Percentiles rank a stretch among this genome's conserved stretches.
These are phyloP conservation scores for Solanum hybrid DNA, from an alignment of 305 asterid species.

Conservation along the genomic window DNA sequence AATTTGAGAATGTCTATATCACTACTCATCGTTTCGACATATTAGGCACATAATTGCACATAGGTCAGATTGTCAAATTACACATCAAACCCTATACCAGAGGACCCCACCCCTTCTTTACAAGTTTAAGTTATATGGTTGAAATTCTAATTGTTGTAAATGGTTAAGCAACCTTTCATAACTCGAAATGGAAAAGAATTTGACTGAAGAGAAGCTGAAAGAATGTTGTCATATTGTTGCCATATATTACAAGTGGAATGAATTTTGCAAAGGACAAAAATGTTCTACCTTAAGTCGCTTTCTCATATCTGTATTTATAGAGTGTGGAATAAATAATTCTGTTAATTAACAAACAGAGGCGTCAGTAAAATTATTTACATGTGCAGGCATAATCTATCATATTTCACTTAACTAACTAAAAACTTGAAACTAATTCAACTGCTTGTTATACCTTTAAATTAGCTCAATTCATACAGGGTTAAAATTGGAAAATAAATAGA, in stretches of 20 bases:
- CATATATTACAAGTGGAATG: background rate
- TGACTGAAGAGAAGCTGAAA: background rate
- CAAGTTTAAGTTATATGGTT: background rate
- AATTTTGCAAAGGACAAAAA: background rate
- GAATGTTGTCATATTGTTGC: slow-evolving; percentile 11
- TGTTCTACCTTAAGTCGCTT: background rate
- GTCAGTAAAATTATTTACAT: background rate
- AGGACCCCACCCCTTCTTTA: background rate
- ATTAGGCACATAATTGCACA: background rate
- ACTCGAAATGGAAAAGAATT: background rate
- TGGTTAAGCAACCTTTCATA: background rate
- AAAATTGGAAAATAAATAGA: background rate
- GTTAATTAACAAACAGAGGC: background rate
- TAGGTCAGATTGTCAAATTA: background rate
- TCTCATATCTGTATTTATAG: background rate
- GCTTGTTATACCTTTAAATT: background rate
- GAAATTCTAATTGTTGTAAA: background rate
- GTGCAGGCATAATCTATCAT: background rate
- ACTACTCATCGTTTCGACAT: slow-evolving; percentile 1
- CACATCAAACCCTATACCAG: background rate
- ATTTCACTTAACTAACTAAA: background rate
- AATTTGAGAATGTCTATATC: background rate
- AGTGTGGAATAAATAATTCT: background rate
- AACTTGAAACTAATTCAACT: background rate
- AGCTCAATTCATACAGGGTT: background rate